Base-by-base conservation (phyloP, 23 red algal genomes). In the Chondrus crispus region DNA sequence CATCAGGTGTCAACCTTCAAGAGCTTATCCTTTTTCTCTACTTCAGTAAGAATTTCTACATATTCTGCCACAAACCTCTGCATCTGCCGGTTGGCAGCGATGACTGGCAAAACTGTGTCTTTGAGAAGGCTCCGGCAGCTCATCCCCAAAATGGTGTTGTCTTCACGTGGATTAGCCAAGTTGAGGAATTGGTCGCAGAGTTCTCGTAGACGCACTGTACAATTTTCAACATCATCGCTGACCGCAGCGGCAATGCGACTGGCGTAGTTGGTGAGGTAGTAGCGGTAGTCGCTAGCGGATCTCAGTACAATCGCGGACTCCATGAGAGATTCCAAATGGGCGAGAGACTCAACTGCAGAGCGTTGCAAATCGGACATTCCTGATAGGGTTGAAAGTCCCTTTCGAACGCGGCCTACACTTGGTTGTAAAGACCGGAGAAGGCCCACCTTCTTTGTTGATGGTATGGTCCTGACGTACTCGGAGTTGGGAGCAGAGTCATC, bases 241-340 rank as follows among this genome's bases (percentile, higher is more conserved):
- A 87, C 83, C 24, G 84, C 92, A 0, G 92, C 62, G 5, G 92
- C 92, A 30, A 96, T 68, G 40, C 88, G 69, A 8, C 60, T 46
- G 5, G 90, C 95, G 63, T 93, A 93, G 49, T 84, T 89, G 7
- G 85, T 60, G 19, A 97, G 72, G 49, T 93, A 97, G 53, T 91
- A 97, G 20, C 82, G 33, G 42, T 81, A 81, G 30, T 97, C 95
- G 57, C 83, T 47, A 19, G 84, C 63, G 4, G 90, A 90, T n/a
- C 91, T 69, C 46, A 97, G 73, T 2, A 71, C 74, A 24, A 81
- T 47, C 16, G 90, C 90, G 8, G 89, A 70, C 37, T 85, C 62
- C 55, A 89, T 81, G 0, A 97, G 85, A 41, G 91, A 86, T 85
- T 97, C 95, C 18, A 97, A 81, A 62, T 97, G 95, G 11, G 84